Evolutionary conservation across 345 rosid species (phyloP), one percentile per base, ranked within the genome.

Genomic region (Hibiscus trionum): DNA sequence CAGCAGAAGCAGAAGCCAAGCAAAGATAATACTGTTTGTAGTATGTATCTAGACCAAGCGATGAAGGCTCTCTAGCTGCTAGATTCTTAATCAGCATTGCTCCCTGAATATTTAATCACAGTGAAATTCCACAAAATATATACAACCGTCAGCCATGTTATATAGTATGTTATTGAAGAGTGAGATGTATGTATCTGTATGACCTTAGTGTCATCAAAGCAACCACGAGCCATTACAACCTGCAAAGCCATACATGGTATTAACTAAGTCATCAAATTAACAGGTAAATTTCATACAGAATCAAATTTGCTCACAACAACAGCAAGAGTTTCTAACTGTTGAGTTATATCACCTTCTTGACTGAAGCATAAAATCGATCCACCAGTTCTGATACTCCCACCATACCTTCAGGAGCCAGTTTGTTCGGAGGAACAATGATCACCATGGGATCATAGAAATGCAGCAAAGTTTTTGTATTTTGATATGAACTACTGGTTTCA

Each of bases 151-250:
- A 72, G 75, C 53, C 52, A 59, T 44, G 68, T 33, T 59, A 47
- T 66, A 14, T 61, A 71, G 47, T 16, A 78, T 44, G 57, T 72
- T 56, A 19, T 11, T 46, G 33, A 67, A 80, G 35, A 15, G 73
- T 29, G 29, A 71, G 57, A 62, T 52, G 39, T 66, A 61, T 50
- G 42, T 62, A 69, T 71, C 53, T 37, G 17, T 70, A 52, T 31
- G 77, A 95, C 99, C 99, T 90, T 95, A 47, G 99, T 95, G 80
- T 95, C 99, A 75, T 92, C 97, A 70, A 92, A 95, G 85, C 96
- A 90, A 66, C 97, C 88, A 58, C 99, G 97, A 26, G 91, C 87
- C 84, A 90, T 79, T 62, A 89, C 90, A 75, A 86, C 91, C 99
- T 95, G 81, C 62, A 80, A 62, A 77, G 60, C 1, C 66, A 6